Evolutionary conservation across 768 basidiomycete genomes (phyloP).

Genomic region (Pisolithus marmoratus): DNA sequence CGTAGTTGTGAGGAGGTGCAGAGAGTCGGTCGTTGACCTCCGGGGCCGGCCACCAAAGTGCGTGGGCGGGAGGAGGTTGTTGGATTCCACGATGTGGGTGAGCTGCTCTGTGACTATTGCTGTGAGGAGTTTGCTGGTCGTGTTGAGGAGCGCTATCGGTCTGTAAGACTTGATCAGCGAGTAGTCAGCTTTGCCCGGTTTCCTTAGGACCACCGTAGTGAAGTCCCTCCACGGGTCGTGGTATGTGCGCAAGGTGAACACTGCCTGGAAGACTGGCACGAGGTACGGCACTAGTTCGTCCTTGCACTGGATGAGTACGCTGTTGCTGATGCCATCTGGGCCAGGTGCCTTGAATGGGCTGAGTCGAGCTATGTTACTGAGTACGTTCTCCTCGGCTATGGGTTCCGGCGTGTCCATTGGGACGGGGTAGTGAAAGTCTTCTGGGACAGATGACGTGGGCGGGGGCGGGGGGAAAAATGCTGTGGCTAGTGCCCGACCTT

Average conservation of each 20-base stretch:
- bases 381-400: slow-evolving; percentile 6
- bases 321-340: slow-evolving; percentile 26
- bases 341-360: slow-evolving; percentile 17
- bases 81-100: too few relatives aligned
- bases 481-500: slow-evolving; percentile 9
- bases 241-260: too few relatives aligned
- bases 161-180: slow-evolving; percentile 27
- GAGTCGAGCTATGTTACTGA: slow-evolving; percentile 7
- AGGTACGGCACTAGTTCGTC: too few relatives aligned
- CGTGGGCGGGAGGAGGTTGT: slow-evolving; percentile 24
- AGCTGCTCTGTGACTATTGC: too few relatives aligned
- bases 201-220: slow-evolving; percentile 16
- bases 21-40: slow-evolving; percentile 33
- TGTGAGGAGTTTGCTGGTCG: background rate
- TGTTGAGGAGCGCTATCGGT: slow-evolving; percentile 34
- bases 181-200: slow-evolving; percentile 31
- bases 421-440: slow-evolving; percentile 3
- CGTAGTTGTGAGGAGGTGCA: slow-evolving; percentile 26
- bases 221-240: too few relatives aligned
- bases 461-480: slow-evolving; percentile 24
- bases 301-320: slow-evolving; percentile 9
- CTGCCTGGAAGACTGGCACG: too few relatives aligned
- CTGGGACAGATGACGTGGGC: background rate
- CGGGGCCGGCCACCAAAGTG: slow-evolving; percentile 37
- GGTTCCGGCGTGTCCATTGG: background rate